Evolutionary conservation across 2,329 filamentous ascomycete genomes (phyloP).

Genomic region (Penicillium freii): DNA sequence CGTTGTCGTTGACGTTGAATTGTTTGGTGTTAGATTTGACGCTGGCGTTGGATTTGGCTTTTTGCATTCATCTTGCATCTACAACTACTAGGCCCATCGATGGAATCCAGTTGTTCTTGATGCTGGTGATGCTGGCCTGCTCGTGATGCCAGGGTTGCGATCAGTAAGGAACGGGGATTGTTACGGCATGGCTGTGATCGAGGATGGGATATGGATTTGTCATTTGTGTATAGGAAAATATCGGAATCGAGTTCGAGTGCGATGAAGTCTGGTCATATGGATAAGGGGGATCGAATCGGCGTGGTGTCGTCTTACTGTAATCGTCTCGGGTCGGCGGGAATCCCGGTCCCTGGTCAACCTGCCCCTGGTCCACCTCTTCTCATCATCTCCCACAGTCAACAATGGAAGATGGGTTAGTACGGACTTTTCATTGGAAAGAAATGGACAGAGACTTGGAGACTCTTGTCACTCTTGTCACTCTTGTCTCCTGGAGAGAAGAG

Average conservation of each 20-base stretch:
- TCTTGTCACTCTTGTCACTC: neutral
- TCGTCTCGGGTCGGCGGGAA: neutral
- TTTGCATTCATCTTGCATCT: no score
- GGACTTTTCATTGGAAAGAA: neutral
- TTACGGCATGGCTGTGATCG: neutral
- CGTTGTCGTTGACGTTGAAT: neutral
- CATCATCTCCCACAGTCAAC: neutral
- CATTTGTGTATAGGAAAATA: neutral
- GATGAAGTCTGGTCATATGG: neutral
- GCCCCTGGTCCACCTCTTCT: neutral
- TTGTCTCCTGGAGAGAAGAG: neutral
- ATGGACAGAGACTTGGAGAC: no score
- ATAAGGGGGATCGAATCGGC: neutral
- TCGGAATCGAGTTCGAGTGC: neutral
- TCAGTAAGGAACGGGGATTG: neutral
- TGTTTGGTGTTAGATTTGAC: no score
- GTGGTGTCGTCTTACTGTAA: neutral
- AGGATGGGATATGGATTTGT: neutral
- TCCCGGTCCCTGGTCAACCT: neutral
- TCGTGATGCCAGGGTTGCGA: neutral
- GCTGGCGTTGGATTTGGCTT: neutral
- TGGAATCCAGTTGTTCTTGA: no score
- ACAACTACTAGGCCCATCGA: neutral
- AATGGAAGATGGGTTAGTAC: neutral
- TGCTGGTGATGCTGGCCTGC: neutral